Evolutionary conservation across 306 rosid species (phyloP).

Genomic region (Potentilla sterilis): DNA sequence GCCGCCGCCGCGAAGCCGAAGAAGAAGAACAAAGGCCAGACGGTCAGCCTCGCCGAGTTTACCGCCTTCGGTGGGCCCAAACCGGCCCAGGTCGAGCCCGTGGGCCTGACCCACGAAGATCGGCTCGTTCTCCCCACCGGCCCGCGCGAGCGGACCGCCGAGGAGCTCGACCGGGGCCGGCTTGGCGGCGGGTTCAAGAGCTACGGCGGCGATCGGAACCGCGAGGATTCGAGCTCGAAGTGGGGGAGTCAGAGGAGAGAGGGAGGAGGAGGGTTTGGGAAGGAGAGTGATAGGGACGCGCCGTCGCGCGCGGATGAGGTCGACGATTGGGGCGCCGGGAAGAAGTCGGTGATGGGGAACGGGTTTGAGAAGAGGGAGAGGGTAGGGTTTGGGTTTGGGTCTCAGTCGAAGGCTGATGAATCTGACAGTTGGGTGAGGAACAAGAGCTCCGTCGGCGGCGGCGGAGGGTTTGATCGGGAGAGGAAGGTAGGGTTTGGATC

Average conservation of each 20-base stretch:
- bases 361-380: slow-evolving; percentile 62
- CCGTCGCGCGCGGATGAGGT: slow-evolving; percentile 86
- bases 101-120: slow-evolving; percentile 39
- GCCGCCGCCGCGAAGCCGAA: slow-evolving; percentile 76
- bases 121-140: slow-evolving; percentile 68
- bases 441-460: slow-evolving; percentile 47
- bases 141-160: slow-evolving; percentile 84
- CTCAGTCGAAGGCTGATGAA: slow-evolving; percentile 85
- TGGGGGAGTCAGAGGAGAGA: slow-evolving; percentile 72
- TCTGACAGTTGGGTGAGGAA: slow-evolving; percentile 78
- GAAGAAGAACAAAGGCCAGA: slow-evolving; percentile 75
- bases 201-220: slow-evolving; percentile 42
- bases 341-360: slow-evolving; percentile 51
- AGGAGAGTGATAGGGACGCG: slow-evolving; percentile 45
- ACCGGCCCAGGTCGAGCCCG: slow-evolving; percentile 25
- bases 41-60: slow-evolving; percentile 60
- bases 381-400: slow-evolving; percentile 55
- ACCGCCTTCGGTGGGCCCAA: slow-evolving; percentile 43
- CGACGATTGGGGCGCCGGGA: slow-evolving; percentile 79
- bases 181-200: slow-evolving; percentile 64
- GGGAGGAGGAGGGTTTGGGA: slow-evolving; percentile 30
- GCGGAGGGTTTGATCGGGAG: slow-evolving; percentile 61
- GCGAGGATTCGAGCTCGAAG: slow-evolving; percentile 54
- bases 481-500: slow-evolving; percentile 33
- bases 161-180: slow-evolving; percentile 63